Conservation (phyloP, 164 flowering plant genomes). For the Aristolochia californica region DNA sequence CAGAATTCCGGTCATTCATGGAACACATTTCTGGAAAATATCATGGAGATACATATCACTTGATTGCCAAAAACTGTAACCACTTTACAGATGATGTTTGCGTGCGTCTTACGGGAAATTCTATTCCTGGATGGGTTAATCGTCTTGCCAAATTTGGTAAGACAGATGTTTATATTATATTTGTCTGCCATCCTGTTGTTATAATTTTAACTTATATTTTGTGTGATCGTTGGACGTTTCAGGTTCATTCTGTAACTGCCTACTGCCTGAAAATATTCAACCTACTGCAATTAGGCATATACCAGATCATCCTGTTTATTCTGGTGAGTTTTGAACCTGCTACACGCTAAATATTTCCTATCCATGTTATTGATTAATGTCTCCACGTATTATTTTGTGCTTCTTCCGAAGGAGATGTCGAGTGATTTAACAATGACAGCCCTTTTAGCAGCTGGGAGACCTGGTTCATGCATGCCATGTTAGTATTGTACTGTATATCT, state of each 20-base stretch:
- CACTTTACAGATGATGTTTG: slow-evolving; percentile 86
- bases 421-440: too few relatives aligned
- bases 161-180: neutral
- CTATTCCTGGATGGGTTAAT: slow-evolving; percentile 96
- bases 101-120: slow-evolving; percentile 63
- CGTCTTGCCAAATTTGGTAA: slow-evolving; percentile 84
- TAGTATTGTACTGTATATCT: too few relatives aligned
- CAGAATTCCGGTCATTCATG: slow-evolving; percentile 70
- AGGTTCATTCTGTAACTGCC: slow-evolving; percentile 91
- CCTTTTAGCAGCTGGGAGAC: too few relatives aligned
- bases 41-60: slow-evolving; percentile 84
- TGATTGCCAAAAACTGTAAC: slow-evolving; percentile 94
- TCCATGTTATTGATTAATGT: too few relatives aligned
- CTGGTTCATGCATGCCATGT: too few relatives aligned
- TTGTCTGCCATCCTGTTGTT: neutral
- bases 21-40: slow-evolving; percentile 59
- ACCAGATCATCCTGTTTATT: slow-evolving; percentile 52
- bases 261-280: slow-evolving; percentile 81
- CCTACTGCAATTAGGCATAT: slow-evolving; percentile 56
- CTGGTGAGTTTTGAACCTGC: slow-evolving; percentile 34
- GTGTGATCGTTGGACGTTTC: slow-evolving; percentile 28
- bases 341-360: too few relatives aligned
- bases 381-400: too few relatives aligned
- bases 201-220: neutral
- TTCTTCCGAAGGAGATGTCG: too few relatives aligned